Base-by-base conservation (phyloP, 2,329 filamentous ascomycete species). In the Ophiognomonia clavigignenti-juglandacearum region DNA sequence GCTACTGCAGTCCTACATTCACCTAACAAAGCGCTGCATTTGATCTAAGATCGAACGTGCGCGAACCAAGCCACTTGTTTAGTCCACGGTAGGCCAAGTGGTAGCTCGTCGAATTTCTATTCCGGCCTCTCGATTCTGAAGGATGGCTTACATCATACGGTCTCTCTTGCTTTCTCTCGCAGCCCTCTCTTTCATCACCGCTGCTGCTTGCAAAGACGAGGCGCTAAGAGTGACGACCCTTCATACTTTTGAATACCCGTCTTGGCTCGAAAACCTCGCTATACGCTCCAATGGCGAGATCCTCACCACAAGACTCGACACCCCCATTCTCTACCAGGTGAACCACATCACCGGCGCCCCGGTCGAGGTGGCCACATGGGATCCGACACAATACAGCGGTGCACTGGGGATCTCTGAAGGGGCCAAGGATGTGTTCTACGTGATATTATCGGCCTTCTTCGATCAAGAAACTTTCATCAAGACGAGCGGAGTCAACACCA, bases 221-320 rank as follows among this genome's bases (percentile, higher is more conserved):
- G 32, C 39, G 13, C 32, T 47, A 18, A 24, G 31, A 3, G 39
- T 43, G n/a, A 31, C 39, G n/a, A 39, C 35, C 18, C 45, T 47
- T 23, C 39, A 47, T 20, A 38, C 23, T 26, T 47, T 47, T 22
- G 20, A 18, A 8, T 23, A 47, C 14, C 40, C 46, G 4, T 35
- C 40, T 2, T 48, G 46, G 46, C 37, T 48, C 7, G 46, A 48
- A 13, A 48, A 48, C 29, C 46, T 48, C 26, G 46, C 46, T 7
- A 26, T 48, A 27, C 46, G 46, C 27, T 38, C 36, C 32, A 50
- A 41, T 22, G 46, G 47, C 32, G 50, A 50, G 40, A 37, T 54
- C 27, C 41, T 48, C 35, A 44, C 46, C 7, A 48, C 46, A 3
- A 39, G 39, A 23, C 19, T 47, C 9, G 32, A 40, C 19, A 35